A percentile compares a stretch with the other conserved stretches of the same genome.
phyloP scores from a whole-genome alignment of 73 alveolate species.

The Blepharisma japonicum region DNA sequence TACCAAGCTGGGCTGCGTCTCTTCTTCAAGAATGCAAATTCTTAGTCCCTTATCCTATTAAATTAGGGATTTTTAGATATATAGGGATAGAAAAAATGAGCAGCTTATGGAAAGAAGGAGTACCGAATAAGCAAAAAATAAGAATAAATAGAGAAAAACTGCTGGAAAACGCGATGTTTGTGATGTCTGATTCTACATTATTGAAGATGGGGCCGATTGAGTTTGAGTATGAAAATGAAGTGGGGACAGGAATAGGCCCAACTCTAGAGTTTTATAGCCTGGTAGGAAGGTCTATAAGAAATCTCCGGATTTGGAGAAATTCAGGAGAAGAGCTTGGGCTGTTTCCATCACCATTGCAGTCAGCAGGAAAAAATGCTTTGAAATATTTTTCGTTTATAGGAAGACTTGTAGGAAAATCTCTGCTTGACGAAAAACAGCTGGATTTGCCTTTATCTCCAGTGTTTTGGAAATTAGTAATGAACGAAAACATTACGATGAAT shows the following conservation, averaged over 20 bases:
- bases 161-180: conserved; percentile 13
- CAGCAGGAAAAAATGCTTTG: background rate
- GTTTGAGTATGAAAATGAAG: conserved; percentile 31
- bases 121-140: background rate
- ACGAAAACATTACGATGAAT: conserved; percentile 47
- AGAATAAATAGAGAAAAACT: background rate
- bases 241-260: conserved; percentile 33
- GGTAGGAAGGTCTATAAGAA: background rate
- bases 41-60: conserved; percentile 4
- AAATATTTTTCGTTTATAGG: conserved; percentile 59
- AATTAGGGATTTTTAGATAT: too few species aligned
- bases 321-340: conserved; percentile 39
- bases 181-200: background rate
- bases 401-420: conserved; percentile 81
- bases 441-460: conserved; percentile 82
- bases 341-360: conserved; percentile 15
- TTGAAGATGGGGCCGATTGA: conserved; percentile 18
- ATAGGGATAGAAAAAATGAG: background rate
- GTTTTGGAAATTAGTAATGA: conserved; percentile 78
- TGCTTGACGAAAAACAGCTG: conserved; percentile 87
- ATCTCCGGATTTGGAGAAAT: conserved; percentile 12
- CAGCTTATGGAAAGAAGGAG: background rate
- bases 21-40: conserved; percentile 15
- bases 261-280: conserved; percentile 21
- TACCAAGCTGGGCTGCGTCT: too few species aligned